Base-by-base conservation (phyloP, 768 basidiomycete genomes). In the Piloderma croceum region DNA sequence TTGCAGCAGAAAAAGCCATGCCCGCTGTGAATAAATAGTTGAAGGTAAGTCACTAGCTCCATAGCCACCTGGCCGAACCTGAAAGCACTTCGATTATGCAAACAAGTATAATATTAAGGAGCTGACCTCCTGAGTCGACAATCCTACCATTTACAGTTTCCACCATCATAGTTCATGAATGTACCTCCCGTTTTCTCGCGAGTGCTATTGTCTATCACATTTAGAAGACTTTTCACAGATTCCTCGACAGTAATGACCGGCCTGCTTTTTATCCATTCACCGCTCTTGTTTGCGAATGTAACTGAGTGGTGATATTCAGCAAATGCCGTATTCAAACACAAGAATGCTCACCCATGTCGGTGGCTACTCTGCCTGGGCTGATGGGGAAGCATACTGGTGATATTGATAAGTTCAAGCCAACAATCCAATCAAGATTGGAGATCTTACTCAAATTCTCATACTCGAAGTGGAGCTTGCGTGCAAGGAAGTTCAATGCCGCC, bases 401-500 rank as follows among this genome's bases (percentile, higher is more conserved):
- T 15, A 29, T 9, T 29, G 27, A 29, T 9, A 9, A 29, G 27
- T 9, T 15, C 27, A 29, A 15, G 27, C 9, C 27, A 15, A 9
- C 9, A 29, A 29, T 15, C 27, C 9, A 29, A 29, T 29, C 27
- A 29, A 9, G 9, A 29, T 9, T 9, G 9, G 27, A 9, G 27
- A 9, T 9, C 27, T 15, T 29, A 29, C 27, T 18, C 7, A 25
- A 25, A 27, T 39, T 22, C 38, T 39, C 38, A 22, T 41, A 2
- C 19, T 41, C 29, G 13, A 13, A 24, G 17, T 41, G 11, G 31
- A 41, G 15, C 29, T 23, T 23, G 19, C 27, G 22, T 15, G 31
- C 34, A n/a, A 41, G 7, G 19, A 31, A 41, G 31, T 41, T 41
- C 7, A 31, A 7, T 6, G 39, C 39, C 10, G 39, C 39, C 27